Evolutionary conservation across 2,329 filamentous ascomycete species (phyloP).

Genomic region (Botryosphaeria agaves): DNA sequence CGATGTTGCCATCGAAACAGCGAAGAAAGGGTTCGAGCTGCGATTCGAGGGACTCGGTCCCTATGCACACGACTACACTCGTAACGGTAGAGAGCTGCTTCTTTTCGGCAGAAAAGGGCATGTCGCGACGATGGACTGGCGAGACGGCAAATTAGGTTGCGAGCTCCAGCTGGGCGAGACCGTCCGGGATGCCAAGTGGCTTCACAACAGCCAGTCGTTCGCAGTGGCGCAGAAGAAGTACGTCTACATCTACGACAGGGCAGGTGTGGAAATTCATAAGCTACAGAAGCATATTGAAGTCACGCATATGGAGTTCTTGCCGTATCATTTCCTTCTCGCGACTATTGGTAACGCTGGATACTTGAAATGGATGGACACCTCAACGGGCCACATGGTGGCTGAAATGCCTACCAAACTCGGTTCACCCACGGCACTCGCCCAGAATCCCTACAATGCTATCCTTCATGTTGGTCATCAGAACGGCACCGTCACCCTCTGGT

Average conservation of each 20-base stretch:
- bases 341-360: constrained; percentile 71
- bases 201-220: constrained; percentile 90
- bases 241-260: constrained; percentile 87
- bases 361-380: constrained; percentile 88
- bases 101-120: constrained; percentile 85
- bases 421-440: constrained; percentile 62
- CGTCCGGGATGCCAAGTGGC: constrained; percentile 72
- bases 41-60: constrained; percentile 70
- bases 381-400: constrained; percentile 74
- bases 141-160: constrained; percentile 76
- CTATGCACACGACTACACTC: constrained; percentile 75
- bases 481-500: constrained; percentile 88
- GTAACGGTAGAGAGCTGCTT: constrained; percentile 73
- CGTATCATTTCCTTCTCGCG: constrained; percentile 86
- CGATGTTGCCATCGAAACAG: constrained; percentile 63
- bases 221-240: constrained; percentile 93
- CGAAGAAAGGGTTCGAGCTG: constrained; percentile 84
- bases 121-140: constrained; percentile 93
- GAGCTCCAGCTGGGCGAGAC: constrained; percentile 87
- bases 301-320: constrained; percentile 84
- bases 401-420: constrained; percentile 77
- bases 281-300: constrained; percentile 82
- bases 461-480: constrained; percentile 90
- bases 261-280: constrained; percentile 84
- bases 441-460: constrained; percentile 87